Conservation (phyloP, 768 basidiomycete species). For the Kwoniella sp. region DNA sequence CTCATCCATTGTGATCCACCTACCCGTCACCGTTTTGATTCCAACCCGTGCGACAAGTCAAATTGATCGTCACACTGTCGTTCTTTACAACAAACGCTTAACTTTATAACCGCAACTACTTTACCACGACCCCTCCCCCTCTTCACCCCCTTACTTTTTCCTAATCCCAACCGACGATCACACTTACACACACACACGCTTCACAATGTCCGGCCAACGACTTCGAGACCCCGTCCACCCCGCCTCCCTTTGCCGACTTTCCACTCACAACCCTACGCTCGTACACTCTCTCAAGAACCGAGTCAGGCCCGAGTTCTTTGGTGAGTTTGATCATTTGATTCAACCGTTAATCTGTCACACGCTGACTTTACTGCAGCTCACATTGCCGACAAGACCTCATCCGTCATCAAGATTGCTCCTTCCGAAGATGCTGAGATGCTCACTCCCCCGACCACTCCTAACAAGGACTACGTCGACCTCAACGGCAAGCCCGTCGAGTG, state of each 20-base stretch:
- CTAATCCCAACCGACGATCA: conserved; percentile 16
- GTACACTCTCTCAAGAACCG: conserved; percentile 72
- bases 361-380: conserved; percentile 14
- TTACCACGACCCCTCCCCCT: background rate
- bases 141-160: background rate
- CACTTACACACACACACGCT: conserved; percentile 15
- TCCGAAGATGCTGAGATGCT: conserved; percentile 26
- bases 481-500: conserved; percentile 53
- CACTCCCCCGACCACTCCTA: conserved; percentile 68
- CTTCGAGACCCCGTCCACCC: conserved; percentile 59
- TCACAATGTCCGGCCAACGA: conserved; percentile 27
- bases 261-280: conserved; percentile 76
- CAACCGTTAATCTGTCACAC: background rate
- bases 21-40: conserved; percentile 4
- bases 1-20: conserved; percentile 18
- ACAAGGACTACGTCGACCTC: conserved; percentile 55
- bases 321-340: conserved; percentile 48
- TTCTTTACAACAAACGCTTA: conserved; percentile 24
- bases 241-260: conserved; percentile 76
- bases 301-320: conserved; percentile 81
- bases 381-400: conserved; percentile 24
- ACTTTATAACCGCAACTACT: conserved; percentile 17
- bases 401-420: conserved; percentile 28
- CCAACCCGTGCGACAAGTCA: conserved; percentile 27
- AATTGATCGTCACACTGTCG: conserved; percentile 22